Evolutionary conservation across 169 alveolate species (phyloP), one percentile per base, ranked within the genome.

Genomic region (Plasmodium ovale): DNA sequence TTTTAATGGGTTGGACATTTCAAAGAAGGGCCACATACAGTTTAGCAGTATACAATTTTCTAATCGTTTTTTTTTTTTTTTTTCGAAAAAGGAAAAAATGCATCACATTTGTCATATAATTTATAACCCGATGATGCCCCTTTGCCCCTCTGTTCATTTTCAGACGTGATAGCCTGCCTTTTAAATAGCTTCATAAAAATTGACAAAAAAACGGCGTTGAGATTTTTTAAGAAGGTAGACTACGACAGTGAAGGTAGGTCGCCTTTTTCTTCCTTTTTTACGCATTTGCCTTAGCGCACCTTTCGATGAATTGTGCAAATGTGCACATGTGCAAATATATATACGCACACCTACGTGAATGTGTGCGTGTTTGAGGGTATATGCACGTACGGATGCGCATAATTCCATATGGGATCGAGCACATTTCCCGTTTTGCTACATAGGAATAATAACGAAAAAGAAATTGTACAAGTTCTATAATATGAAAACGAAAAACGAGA

Each of bases 1-100:
- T 39, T 77, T 77, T 44, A 62, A 60, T 39, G 89, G 89, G 44
- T 54, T 77, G 31, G 77, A 77, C 37, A 62, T 77, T 77, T 77
- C 77, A 19, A 62, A 42, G 44, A 62, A 9, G 12, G 77, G 77
- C 3, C 64, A 42, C 31, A 67, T 77, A 51, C 58, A 77, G 31
- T 77, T 60, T 67, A 62, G 77, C 67, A 73, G 87, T 73, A 73
- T n/a, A 21, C n/a, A 37, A 37, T 25, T 21, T 42, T 65, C 37
- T 64, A 42, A 16, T 4, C 31, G 35, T 19, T 58, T 51, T 53
- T 56, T 4, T 72, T 31, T 27, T 27, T 19, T 56, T 72, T 58
- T 35, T 25, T 25, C 10, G 33, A 6, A 42, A 37, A 47, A 6
- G 4, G 12, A 42, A 12, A 67, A 49, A 60, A 77, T 29, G 37